These are phyloP conservation scores for Puccinia coronata DNA, from an alignment of 1,284 basidiomycete genomes.

Conservation along the genomic window DNA sequence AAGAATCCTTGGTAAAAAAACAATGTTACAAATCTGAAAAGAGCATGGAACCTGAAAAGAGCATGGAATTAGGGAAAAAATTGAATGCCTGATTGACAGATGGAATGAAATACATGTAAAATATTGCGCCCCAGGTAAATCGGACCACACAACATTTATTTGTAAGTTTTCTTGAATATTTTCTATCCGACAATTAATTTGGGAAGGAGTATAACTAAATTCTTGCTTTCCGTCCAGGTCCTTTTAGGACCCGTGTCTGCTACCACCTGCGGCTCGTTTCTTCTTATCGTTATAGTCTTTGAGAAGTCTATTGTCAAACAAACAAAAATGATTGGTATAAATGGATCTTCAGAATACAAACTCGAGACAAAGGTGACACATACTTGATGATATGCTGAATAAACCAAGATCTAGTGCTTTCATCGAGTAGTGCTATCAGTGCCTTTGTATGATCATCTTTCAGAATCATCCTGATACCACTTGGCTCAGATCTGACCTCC, in stretches of 20 bases:
- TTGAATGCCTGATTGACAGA: not conserved
- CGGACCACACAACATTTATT: not conserved
- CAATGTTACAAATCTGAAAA: too few species aligned
- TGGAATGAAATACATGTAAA: not conserved
- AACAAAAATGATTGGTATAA: not conserved
- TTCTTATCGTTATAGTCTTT: slow-evolving; percentile 37
- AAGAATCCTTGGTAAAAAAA: too few species aligned
- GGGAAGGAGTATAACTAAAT: not conserved
- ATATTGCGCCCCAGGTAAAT: not conserved
- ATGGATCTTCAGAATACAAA: not conserved
- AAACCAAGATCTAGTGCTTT: slow-evolving; percentile 64
- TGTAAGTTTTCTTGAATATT: not conserved
- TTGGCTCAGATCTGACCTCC: slow-evolving; percentile 83
- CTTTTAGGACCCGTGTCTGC: slow-evolving; percentile 16
- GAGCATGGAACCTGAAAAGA: too few species aligned
- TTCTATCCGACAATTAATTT: not conserved
- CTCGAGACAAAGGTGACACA: not conserved
- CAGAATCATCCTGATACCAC: slow-evolving; percentile 78
- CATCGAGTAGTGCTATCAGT: slow-evolving; percentile 64
- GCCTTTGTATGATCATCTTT: slow-evolving; percentile 64
- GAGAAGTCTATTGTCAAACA: slow-evolving; percentile 16
- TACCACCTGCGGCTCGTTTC: slow-evolving; percentile 37
- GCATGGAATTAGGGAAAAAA: not conserved
- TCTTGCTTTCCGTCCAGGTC: not conserved
- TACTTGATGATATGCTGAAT: slow-evolving; percentile 63